Percentiles rank a stretch among this genome's conserved stretches.
These are phyloP conservation scores for Lactifluus hygrophoroides DNA, from an alignment of 768 basidiomycete genomes.

Conservation along the genomic window DNA sequence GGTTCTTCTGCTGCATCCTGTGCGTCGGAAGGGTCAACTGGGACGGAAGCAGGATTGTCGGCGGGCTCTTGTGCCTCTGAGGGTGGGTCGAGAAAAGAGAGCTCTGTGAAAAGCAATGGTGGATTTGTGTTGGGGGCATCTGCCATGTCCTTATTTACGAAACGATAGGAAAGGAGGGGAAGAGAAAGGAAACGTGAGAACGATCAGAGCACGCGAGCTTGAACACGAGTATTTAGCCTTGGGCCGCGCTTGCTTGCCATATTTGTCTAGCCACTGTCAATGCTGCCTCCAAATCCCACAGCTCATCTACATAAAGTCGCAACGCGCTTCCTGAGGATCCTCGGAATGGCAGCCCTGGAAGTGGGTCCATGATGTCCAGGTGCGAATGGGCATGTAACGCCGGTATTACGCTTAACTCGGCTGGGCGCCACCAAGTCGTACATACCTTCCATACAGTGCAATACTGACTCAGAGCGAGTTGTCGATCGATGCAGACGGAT, in stretches of 20 bases:
- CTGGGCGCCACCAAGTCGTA: too few relatives aligned
- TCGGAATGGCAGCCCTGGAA: not conserved
- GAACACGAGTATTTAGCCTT: not conserved
- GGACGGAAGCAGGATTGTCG: not conserved
- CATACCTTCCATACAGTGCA: too few relatives aligned
- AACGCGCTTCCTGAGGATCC: not conserved
- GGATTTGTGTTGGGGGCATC: not conserved
- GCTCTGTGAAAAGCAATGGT: not conserved
- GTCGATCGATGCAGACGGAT: too few relatives aligned
- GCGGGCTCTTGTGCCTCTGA: not conserved
- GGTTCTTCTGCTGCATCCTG: not conserved
- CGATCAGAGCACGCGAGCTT: not conserved
- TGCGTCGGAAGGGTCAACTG: not conserved
- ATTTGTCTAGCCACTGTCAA: slow-evolving; percentile 9
- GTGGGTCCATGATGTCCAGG: too few relatives aligned
- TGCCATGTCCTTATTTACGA: not conserved
- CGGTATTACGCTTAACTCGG: too few relatives aligned
- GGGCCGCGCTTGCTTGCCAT: not conserved
- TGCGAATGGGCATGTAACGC: too few relatives aligned
- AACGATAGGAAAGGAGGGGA: not conserved
- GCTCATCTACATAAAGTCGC: not conserved
- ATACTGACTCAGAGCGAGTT: too few relatives aligned
- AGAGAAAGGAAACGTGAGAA: not conserved
- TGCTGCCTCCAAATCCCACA: too few relatives aligned
- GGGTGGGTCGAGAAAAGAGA: slow-evolving; percentile 1